phyloP scores from a whole-genome alignment of 495 filamentous ascomycete genomes.

The Aspergillus avenaceus region DNA sequence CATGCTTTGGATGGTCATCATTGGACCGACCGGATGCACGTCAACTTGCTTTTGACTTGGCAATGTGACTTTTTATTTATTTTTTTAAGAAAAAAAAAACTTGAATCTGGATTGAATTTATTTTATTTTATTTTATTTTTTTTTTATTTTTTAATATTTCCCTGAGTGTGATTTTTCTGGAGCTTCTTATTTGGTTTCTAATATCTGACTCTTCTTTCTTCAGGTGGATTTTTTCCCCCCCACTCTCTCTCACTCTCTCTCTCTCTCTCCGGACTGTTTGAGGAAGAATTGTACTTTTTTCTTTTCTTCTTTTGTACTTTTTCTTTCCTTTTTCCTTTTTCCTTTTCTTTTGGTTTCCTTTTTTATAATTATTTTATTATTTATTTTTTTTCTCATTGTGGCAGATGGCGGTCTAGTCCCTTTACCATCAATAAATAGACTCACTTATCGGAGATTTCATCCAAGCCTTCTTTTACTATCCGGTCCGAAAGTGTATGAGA shows the following conservation, averaged over 20 bases:
- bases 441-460: background rate
- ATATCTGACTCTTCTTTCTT: too few species aligned
- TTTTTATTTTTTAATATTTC: too few species aligned
- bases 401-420: background rate
- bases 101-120: too few species aligned
- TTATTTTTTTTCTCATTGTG: background rate
- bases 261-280: too few species aligned
- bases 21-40: conserved; percentile 1
- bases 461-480: background rate
- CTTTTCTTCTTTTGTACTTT: background rate
- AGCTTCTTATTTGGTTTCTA: too few species aligned
- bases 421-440: background rate
- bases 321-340: background rate
- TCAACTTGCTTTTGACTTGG: background rate
- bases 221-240: too few species aligned
- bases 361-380: conserved; percentile 3
- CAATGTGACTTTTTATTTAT: conserved; percentile 14
- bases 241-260: too few species aligned
- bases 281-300: background rate
- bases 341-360: background rate
- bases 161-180: too few species aligned
- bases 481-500: background rate
- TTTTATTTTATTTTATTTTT: too few species aligned
- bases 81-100: too few species aligned
- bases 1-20: background rate